Base-by-base conservation (phyloP, 2,329 filamentous ascomycete species). In the Colletotrichum limetticola region DNA sequence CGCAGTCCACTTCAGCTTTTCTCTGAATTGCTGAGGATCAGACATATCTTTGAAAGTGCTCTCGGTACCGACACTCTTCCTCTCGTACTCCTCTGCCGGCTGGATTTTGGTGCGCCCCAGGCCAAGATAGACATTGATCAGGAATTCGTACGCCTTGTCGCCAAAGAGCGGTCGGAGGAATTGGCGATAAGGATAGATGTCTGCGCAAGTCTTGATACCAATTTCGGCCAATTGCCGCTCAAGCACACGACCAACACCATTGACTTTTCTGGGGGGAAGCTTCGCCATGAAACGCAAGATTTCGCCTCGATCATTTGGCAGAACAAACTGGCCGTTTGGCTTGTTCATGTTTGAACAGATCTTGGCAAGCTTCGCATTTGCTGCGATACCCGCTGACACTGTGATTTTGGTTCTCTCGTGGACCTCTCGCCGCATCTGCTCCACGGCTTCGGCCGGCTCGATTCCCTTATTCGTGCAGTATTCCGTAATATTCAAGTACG, bases 261-360 rank as follows among this genome's bases (percentile, higher is more conserved):
- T 98, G 56, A 98, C 94, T 79, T 98, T 98, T 42, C 97, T 90
- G 0, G 95, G 95, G 0, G 95, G 92, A 28, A 99, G 85, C 35
- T 92, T 89, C 12, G 89, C 88, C 93, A 98, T 98, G 79, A 98
- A 98, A 0, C 88, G 84, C 89, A 98, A 91, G 72, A 99, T 95
- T 1, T 90, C 88, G 30, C 85, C 83, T 11, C 95, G 89, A 53
- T 97, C 92, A 65, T 88, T 93, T 0, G 92, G 88, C 1, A 98
- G 85, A 11, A 90, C 84, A 77, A 93, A 98, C 79, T 98, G 97
- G 0, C 97, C 97, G 77, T 99, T 97, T 0, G 97, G 97, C 79
- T 99, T 99, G 82, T 98, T 98, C 81, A 93, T 91, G 79, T 99
- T 98, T 22, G 95, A 97, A 77, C 93, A 95, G 37, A 99, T 98